Evolutionary conservation across 1,284 basidiomycete genomes (phyloP), one percentile per base, ranked within the genome.

Genomic region (Cryptococcus sp.): DNA sequence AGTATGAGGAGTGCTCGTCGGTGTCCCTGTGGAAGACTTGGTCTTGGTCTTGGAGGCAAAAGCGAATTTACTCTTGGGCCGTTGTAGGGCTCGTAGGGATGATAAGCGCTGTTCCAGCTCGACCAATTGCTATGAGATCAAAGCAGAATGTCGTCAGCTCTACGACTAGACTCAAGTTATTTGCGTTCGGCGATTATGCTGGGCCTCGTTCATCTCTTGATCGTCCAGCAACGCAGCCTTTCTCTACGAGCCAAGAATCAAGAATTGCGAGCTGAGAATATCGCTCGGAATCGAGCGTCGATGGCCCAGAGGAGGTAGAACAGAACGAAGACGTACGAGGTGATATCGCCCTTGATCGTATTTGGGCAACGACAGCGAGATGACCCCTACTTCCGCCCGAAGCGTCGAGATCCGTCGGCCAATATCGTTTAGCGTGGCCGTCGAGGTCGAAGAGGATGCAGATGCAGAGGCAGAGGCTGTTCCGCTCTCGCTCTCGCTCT

Each of bases 111-210:
- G 77, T 69, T 87, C 86, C 17, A 87, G 71, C 13, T 73, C 73
- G 67, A 83, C 84, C 49, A 89, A 69, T 83, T 85, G 84, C 88
- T 88, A 58, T 25, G 41, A 80, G 73, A 66, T 88, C 87, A 66
- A 83, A 88, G 64, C 7, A 49, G 20, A 8, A 10, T 25, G 2
- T 3, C 41, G 15, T 46, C 37, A 44, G 40, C 22, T 52, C 43
- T 29, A 29, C 26, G 26, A 4, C 10, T 10, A 29, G 26, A 29
- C n/a, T n/a, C n/a, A n/a, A n/a, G n/a, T n/a, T n/a, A n/a, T n/a
- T n/a, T n/a, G n/a, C n/a, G n/a, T n/a, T n/a, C n/a, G n/a, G n/a
- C n/a, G n/a, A n/a, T n/a, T n/a, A n/a, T n/a, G n/a, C n/a, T n/a
- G n/a, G n/a, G n/a, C n/a, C n/a, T n/a, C n/a, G n/a, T 29, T 29